These are phyloP conservation scores for Pseudomassariella vexata DNA, from an alignment of 2,329 filamentous ascomycete species.

Conservation along the genomic window DNA sequence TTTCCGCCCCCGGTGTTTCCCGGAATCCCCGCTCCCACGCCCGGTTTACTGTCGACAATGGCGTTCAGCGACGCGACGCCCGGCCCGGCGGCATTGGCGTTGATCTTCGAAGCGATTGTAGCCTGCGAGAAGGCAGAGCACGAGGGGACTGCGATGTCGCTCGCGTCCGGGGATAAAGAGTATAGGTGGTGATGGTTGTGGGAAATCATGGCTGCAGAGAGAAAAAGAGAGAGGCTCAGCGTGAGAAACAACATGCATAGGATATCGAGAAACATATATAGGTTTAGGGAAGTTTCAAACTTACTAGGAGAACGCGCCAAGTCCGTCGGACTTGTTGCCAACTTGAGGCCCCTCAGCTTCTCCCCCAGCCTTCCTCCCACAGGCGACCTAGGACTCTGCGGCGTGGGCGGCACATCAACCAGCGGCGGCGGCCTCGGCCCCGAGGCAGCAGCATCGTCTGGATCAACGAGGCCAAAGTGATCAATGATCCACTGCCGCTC, in stretches of 20 bases:
- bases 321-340: slow-evolving; percentile 67
- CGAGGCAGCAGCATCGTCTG: slow-evolving; percentile 17
- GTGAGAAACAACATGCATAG: too few species aligned
- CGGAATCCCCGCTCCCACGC: slow-evolving; percentile 22
- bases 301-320: slow-evolving; percentile 51
- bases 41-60: slow-evolving; percentile 28
- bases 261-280: too few species aligned
- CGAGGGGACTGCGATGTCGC: slow-evolving; percentile 6
- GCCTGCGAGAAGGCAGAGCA: slow-evolving; percentile 2
- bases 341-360: slow-evolving; percentile 71
- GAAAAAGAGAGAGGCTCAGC: too few species aligned
- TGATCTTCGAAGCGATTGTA: too few species aligned
- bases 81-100: neutral
- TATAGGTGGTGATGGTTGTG: slow-evolving; percentile 8
- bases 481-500: slow-evolving; percentile 82
- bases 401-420: slow-evolving; percentile 19
- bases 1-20: slow-evolving; percentile 18
- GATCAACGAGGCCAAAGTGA: slow-evolving; percentile 62
- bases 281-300: slow-evolving; percentile 11
- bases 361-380: slow-evolving; percentile 67
- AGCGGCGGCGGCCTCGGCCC: slow-evolving; percentile 12
- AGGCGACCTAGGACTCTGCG: slow-evolving; percentile 58
- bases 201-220: too few species aligned
- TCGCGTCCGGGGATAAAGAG: slow-evolving; percentile 7
- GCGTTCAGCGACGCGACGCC: slow-evolving; percentile 32